Conservation (phyloP, 2,329 filamentous ascomycete species). For the Aspergillus sp. region DNA sequence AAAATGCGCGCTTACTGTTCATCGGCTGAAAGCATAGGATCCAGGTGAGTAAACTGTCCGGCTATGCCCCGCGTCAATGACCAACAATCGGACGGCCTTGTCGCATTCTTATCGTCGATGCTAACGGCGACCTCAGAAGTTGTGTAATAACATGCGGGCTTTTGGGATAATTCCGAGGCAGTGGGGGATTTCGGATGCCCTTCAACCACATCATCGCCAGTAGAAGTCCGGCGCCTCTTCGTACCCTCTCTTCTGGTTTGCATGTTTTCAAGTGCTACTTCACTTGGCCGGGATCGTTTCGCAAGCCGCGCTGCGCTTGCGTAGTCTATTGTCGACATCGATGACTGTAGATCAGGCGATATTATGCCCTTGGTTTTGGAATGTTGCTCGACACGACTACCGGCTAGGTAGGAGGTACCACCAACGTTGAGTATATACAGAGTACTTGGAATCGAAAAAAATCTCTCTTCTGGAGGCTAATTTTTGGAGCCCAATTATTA, state of each 20-base stretch:
- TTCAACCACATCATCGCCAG: slow-evolving; percentile 18
- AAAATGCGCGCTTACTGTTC: slow-evolving; percentile 47
- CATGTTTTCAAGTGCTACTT: slow-evolving; percentile 26
- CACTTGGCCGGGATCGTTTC: slow-evolving; percentile 32
- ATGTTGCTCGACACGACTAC: neutral
- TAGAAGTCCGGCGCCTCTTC: slow-evolving; percentile 35
- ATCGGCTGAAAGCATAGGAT: slow-evolving; percentile 59
- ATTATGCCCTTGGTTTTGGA: neutral
- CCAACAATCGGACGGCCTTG: slow-evolving; percentile 36
- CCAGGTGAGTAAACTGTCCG: slow-evolving; percentile 56
- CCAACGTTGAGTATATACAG: neutral
- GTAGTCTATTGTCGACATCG: slow-evolving; percentile 19
- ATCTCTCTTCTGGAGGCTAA: neutral
- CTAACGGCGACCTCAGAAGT: slow-evolving; percentile 6
- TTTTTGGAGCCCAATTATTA: neutral
- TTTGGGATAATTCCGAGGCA: neutral
- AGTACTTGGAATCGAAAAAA: slow-evolving; percentile 3
- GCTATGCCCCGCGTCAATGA: slow-evolving; percentile 51
- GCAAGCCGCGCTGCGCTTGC: slow-evolving; percentile 22
- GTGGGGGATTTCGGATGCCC: slow-evolving; percentile 14
- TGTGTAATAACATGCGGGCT: neutral
- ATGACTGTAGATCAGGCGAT: neutral
- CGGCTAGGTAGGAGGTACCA: neutral
- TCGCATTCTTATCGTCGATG: slow-evolving; percentile 16
- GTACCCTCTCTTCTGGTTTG: slow-evolving; percentile 24